Conservation (phyloP, 208 protist species). For the Acanthamoeba sp. region DNA sequence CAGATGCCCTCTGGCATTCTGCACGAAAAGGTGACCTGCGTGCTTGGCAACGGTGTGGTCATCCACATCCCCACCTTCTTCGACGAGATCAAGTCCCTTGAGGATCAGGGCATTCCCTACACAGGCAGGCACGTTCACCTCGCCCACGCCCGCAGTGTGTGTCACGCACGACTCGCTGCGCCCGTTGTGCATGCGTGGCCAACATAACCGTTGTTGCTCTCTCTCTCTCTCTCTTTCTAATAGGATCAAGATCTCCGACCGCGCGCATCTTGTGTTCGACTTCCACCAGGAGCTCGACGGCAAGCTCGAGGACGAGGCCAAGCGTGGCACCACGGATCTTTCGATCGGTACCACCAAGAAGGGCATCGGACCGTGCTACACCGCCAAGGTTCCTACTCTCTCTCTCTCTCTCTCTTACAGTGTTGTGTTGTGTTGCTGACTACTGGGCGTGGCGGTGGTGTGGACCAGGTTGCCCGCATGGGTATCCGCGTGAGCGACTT, state of each 20-base stretch:
- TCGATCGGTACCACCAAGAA: slow-evolving; percentile 84
- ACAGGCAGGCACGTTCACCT: slow-evolving; percentile 63
- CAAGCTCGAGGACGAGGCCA: slow-evolving; percentile 69
- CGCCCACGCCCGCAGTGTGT: not conserved
- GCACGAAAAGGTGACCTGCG: slow-evolving; percentile 70
- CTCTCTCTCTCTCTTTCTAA: not conserved
- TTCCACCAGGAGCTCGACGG: slow-evolving; percentile 88
- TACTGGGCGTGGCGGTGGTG: not conserved
- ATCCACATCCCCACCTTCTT: slow-evolving; percentile 89
- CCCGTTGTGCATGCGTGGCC: too few relatives aligned
- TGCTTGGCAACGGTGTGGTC: slow-evolving; percentile 89
- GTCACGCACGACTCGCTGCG: too few relatives aligned
- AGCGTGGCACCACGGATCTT: not conserved
- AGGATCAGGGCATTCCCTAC: slow-evolving; percentile 80
- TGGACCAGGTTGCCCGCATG: slow-evolving; percentile 9
- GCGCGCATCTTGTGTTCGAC: slow-evolving; percentile 91
- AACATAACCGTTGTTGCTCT: too few relatives aligned
- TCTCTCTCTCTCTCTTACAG: not conserved
- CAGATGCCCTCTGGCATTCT: slow-evolving; percentile 86
- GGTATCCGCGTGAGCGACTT: slow-evolving; percentile 88
- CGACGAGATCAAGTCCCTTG: slow-evolving; percentile 84
- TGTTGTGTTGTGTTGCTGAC: not conserved
- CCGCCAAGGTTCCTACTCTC: slow-evolving; percentile 74
- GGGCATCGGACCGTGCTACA: slow-evolving; percentile 87
- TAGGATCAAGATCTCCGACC: slow-evolving; percentile 88